A percentile compares a stretch with the other conserved stretches of the same genome.
Conservation (phyloP, 768 basidiomycete genomes). For the Tulasnella sp. region DNA sequence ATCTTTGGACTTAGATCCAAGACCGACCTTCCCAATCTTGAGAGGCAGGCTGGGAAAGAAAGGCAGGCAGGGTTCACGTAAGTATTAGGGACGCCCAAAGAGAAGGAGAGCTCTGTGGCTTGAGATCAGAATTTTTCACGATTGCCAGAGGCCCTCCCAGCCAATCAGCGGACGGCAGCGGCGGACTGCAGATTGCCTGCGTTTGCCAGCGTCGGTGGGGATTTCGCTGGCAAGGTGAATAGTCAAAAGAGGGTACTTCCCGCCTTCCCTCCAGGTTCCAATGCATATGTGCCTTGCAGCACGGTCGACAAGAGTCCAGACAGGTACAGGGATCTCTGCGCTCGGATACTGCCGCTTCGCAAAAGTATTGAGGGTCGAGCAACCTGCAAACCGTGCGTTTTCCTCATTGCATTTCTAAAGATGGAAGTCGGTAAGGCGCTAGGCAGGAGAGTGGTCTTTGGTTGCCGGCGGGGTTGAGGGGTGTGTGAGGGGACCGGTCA, state of each 20-base stretch:
- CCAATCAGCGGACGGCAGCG: background rate
- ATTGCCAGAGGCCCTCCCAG: background rate
- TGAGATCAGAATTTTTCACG: background rate
- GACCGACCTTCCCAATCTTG: conserved; percentile 13
- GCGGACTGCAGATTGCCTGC: background rate
- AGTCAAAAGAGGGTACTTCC: background rate
- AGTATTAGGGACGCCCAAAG: background rate
- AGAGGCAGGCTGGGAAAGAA: conserved; percentile 15
- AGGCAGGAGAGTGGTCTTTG: background rate
- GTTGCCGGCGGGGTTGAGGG: conserved; percentile 9
- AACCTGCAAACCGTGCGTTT: background rate
- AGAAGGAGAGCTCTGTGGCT: conserved; percentile 15
- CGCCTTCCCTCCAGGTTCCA: background rate
- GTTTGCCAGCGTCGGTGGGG: background rate
- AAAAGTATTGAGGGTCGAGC: conserved; percentile 7
- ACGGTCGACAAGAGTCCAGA: background rate
- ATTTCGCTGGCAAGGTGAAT: background rate
- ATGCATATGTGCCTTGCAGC: background rate
- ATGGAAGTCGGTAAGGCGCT: background rate
- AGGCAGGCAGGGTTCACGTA: conserved; percentile 12
- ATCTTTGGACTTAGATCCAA: conserved; percentile 12
- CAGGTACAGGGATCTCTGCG: background rate
- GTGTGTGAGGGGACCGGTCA: background rate
- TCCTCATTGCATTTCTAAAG: background rate
- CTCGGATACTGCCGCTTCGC: conserved; percentile 3